Percentiles rank a stretch among this genome's conserved stretches.
Evolutionary conservation across 1,139 yeast species (phyloP).

Genomic region (Yamadazyma blattariae): DNA sequence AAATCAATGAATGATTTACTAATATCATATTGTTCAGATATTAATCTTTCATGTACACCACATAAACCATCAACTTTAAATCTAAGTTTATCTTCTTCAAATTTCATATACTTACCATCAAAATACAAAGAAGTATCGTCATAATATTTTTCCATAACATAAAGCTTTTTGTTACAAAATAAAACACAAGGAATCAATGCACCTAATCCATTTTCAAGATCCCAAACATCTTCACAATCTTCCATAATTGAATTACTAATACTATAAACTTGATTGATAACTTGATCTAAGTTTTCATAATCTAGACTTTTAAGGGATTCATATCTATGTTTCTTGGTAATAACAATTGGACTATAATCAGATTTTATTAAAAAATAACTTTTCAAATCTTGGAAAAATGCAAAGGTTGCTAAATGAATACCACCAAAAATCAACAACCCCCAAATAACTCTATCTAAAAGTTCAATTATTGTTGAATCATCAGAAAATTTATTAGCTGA

Average conservation of each 20-base stretch:
- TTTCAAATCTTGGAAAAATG: slow-evolving; percentile 28
- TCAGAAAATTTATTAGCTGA: slow-evolving; percentile 26
- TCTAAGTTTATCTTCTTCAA: slow-evolving; percentile 1
- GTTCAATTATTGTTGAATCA: slow-evolving; percentile 28
- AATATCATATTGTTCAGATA: slow-evolving; percentile 4
- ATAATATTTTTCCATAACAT: slow-evolving; percentile 19
- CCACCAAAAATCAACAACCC: slow-evolving; percentile 44
- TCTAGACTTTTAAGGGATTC: slow-evolving; percentile 10
- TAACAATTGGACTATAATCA: slow-evolving; percentile 23
- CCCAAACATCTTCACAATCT: slow-evolving; percentile 19
- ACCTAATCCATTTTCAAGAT: slow-evolving; percentile 12
- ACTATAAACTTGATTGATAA: slow-evolving; percentile 13
- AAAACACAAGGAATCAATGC: slow-evolving; percentile 24
- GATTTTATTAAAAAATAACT: slow-evolving; percentile 22
- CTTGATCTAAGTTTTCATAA: slow-evolving; percentile 20
- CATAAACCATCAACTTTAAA: slow-evolving; percentile 10
- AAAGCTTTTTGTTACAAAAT: slow-evolving; percentile 10
- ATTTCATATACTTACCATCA: slow-evolving; percentile 7
- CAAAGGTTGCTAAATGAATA: slow-evolving; percentile 35
- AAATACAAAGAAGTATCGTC: slow-evolving; percentile 15
- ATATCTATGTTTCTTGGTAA: slow-evolving; percentile 13
- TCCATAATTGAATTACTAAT: not conserved
- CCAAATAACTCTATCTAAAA: slow-evolving; percentile 38
- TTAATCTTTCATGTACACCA: slow-evolving; percentile 5
- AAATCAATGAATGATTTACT: slow-evolving; percentile 7